Conservation (phyloP, 176 grass and related monocot species). For the Raddia guianensis region DNA sequence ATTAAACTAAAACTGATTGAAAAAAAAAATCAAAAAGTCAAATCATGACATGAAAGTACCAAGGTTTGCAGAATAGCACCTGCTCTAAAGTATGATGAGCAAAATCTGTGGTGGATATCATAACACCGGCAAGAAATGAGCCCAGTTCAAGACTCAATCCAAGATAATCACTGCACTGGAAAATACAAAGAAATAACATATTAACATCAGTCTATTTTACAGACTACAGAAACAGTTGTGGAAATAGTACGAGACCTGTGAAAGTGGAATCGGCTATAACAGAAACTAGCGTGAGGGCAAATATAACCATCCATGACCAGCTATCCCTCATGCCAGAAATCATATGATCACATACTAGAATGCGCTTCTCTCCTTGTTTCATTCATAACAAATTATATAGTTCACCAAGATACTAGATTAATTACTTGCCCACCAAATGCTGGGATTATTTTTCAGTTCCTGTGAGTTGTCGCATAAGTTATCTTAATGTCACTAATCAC, state of each 20-base stretch:
- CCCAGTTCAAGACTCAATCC: slow-evolving; percentile 98
- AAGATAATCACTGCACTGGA: slow-evolving; percentile 93
- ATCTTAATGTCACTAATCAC: neutral
- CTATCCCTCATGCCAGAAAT: slow-evolving; percentile 7
- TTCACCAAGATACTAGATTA: slow-evolving; percentile 13
- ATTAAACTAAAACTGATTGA: too few relatives aligned
- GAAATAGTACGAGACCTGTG: neutral
- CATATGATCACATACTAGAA: slow-evolving; percentile 1
- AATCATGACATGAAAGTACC: slow-evolving; percentile 1
- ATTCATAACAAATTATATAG: neutral
- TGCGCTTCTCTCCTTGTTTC: neutral
- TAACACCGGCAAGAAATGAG: slow-evolving; percentile 97
- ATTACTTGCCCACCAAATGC: neutral
- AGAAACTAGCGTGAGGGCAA: neutral
- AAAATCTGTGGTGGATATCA: slow-evolving; percentile 98
- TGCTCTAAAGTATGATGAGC: slow-evolving; percentile 97
- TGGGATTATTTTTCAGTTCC: slow-evolving; percentile 10
- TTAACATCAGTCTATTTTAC: slow-evolving; percentile 44
- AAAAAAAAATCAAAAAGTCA: neutral
- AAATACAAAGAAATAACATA: slow-evolving; percentile 51
- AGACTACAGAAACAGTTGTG: slow-evolving; percentile 5
- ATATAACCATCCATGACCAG: neutral
- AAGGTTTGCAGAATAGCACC: slow-evolving; percentile 54
- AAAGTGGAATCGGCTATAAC: neutral
- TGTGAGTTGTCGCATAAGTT: neutral